These are phyloP conservation scores for Spathaspora passalidarum DNA, from an alignment of 805 yeast species.

Conservation along the genomic window DNA sequence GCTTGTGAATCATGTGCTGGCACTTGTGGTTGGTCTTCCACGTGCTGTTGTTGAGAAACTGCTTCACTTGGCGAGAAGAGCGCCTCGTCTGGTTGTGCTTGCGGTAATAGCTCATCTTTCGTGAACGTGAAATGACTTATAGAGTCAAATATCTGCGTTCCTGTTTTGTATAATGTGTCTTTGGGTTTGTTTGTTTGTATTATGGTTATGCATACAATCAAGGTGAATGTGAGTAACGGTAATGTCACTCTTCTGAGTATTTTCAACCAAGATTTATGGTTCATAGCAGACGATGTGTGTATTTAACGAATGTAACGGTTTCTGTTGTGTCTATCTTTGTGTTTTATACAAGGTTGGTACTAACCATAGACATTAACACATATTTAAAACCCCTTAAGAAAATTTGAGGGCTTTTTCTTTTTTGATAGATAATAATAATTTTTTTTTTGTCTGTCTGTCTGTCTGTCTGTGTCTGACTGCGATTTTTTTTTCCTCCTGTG, in stretches of 20 bases:
- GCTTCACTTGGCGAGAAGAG: neutral
- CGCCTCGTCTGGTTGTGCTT: neutral
- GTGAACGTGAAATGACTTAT: conserved; percentile 9
- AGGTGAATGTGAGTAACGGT: neutral
- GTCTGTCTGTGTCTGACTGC: neutral
- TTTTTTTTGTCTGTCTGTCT: neutral
- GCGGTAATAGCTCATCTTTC: neutral
- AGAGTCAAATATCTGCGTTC: conserved; percentile 11
- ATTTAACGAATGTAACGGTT: neutral
- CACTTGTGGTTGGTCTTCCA: neutral
- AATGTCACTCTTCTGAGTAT: conserved; percentile 5
- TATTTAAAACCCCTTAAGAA: neutral
- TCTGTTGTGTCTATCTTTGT: neutral
- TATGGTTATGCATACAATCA: conserved; percentile 2
- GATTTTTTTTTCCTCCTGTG: neutral
- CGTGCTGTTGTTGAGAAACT: neutral
- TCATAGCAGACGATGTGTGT: too few species aligned
- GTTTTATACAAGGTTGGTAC: too few species aligned
- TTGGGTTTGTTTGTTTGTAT: conserved; percentile 1
- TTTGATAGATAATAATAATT: too few species aligned
- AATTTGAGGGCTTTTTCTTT: neutral
- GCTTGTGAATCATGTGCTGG: neutral
- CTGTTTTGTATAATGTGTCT: neutral
- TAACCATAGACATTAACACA: too few species aligned
- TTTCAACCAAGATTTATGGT: conserved; percentile 1